Evolutionary conservation across 2,329 filamentous ascomycete species (phyloP), one percentile per base, ranked within the genome.

Genomic region (Colletotrichum graminicola): DNA sequence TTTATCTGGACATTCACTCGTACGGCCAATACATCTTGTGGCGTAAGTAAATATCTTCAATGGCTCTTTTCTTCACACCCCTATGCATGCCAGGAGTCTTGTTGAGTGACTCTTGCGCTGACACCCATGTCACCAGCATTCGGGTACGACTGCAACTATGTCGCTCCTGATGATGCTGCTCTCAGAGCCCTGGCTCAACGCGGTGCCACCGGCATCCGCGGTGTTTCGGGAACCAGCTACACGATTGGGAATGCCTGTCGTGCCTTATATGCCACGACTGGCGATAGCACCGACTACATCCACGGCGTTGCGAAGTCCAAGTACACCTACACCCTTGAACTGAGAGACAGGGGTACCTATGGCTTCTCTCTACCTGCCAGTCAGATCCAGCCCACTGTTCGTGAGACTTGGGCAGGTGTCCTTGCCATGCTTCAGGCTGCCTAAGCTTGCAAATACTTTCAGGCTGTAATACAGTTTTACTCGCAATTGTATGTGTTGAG

Each of bases 1-100:
- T 91, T 2, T 92, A 87, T 79, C 87, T 92, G 73, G 90, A 92
- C 79, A 89, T 87, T 77, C 90, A 92, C 80, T 85, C 88, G 0
- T 92, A 91, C 79, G 86, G 85, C 14, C 89, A 92, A 67, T 74
- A 73, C 55, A 74, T 75, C 18, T 71, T 74, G 5, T 74, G 69
- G 73, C 74, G 72, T 74, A 47, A 55, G 68, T 45, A 14, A 1
- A 21, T 3, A 4, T 2, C 3, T 43, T 8, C 6, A 5, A 47
- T 29, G 1, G 4, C 26, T 5, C 10, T 5, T 8, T 49, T 6
- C 45, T 23, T 3, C 14, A 10, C 6, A 11, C 26, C 26, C 14
- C 14, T 8, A 2, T 10, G 3, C 8, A 18, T 36, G 8, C 21
- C 4, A 47, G 5, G 1, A 23, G 21, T 10, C 2, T 36, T 23